Evolutionary conservation across 2,329 filamentous ascomycete genomes (phyloP).

Genomic region (Colletotrichum sublineola): DNA sequence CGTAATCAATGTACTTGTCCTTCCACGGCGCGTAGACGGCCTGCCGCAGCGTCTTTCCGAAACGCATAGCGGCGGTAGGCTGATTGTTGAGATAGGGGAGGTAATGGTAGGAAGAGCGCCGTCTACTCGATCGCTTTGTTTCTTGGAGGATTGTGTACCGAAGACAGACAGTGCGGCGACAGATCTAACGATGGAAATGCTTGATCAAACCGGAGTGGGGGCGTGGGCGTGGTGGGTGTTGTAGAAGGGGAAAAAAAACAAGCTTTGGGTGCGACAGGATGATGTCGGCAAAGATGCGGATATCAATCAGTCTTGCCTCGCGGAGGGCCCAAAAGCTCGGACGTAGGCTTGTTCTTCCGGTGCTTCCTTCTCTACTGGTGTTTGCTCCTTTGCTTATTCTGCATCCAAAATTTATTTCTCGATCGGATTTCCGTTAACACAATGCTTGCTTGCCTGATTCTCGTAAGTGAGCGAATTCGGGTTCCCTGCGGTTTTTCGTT

Average conservation of each 20-base stretch:
- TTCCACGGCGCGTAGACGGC: conserved; percentile 90
- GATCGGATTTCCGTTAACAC: not conserved
- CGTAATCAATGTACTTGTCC: conserved; percentile 95
- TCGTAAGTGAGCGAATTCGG: not conserved
- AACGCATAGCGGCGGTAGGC: conserved; percentile 77
- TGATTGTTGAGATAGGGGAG: not conserved
- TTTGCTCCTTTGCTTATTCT: too few relatives aligned
- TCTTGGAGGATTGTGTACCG: not conserved
- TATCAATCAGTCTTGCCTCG: not conserved
- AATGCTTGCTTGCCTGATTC: not conserved
- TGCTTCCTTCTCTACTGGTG: not conserved
- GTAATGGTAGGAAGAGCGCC: not conserved
- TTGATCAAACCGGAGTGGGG: conserved; percentile 16
- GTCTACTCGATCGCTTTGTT: conserved; percentile 7
- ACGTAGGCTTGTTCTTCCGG: not conserved
- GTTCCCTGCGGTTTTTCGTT: not conserved
- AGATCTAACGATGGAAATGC: conserved; percentile 12
- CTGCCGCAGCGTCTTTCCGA: conserved; percentile 87
- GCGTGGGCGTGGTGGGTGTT: not conserved
- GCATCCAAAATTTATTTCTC: not conserved
- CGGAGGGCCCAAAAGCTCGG: conserved; percentile 7
- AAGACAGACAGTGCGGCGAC: not conserved
- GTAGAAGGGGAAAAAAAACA: conserved; percentile 23
- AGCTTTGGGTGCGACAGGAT: conserved; percentile 31
- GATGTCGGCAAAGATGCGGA: conserved; percentile 17